A percentile compares a stretch with the other conserved stretches of the same genome.
These are phyloP conservation scores for Fusarium sp. DNA, from an alignment of 2,329 filamentous ascomycete species.

Conservation along the genomic window DNA sequence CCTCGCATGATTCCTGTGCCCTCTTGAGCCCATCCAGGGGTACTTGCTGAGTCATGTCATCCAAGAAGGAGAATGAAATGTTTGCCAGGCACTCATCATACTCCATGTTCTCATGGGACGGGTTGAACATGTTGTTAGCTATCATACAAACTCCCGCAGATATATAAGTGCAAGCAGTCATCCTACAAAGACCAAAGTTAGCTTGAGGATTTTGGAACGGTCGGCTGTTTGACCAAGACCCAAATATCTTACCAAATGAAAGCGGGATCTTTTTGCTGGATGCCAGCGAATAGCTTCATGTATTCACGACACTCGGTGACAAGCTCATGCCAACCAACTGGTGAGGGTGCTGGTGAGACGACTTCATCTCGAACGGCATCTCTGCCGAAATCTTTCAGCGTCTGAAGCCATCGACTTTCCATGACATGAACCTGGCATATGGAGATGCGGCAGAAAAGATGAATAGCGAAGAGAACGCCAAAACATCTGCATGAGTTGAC, in stretches of 20 bases:
- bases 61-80: not conserved
- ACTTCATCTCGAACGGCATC: fast-evolving
- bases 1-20: not conserved
- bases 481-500: not conserved
- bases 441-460: not conserved
- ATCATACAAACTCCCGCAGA: not conserved
- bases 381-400: not conserved
- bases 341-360: not conserved
- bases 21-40: not conserved
- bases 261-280: not conserved
- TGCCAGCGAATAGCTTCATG: not conserved
- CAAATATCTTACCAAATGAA: not conserved
- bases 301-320: not conserved
- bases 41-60: not conserved
- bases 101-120: not conserved
- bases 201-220: not conserved
- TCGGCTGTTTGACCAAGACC: not conserved
- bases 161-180: conserved; percentile 8
- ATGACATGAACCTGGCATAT: not conserved
- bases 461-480: conserved; percentile 16
- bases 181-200: not conserved
- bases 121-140: conserved; percentile 3
- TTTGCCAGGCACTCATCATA: not conserved
- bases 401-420: conserved; percentile 3
- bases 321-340: not conserved